A percentile compares a stretch with the other conserved stretches of the same genome.
These are phyloP conservation scores for Pueraria montana DNA, from an alignment of 306 rosid species.

Conservation along the genomic window DNA sequence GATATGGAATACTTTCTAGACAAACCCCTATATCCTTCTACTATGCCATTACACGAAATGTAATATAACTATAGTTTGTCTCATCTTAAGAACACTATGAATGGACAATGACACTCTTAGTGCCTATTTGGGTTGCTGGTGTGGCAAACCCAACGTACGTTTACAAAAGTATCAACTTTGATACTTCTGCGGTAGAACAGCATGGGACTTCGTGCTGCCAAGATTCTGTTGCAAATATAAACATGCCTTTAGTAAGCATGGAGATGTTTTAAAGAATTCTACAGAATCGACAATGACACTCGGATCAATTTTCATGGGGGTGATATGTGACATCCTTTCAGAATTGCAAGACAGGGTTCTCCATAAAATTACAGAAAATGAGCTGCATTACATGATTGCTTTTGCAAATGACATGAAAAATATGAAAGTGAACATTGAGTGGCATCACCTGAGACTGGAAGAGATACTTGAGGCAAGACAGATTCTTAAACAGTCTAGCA, in stretches of 20 bases:
- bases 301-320: slow-evolving; percentile 6
- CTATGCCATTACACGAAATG: too few relatives aligned
- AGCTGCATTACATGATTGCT: not conserved
- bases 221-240: too few relatives aligned
- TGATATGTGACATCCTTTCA: slow-evolving; percentile 18
- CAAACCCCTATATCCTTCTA: too few relatives aligned
- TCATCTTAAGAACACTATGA: too few relatives aligned
- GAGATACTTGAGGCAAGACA: slow-evolving; percentile 34
- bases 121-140: too few relatives aligned
- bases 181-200: too few relatives aligned
- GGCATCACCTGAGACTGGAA: slow-evolving; percentile 32
- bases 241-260: not conserved
- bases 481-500: not conserved
- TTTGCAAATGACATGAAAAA: not conserved
- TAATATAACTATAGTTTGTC: too few relatives aligned
- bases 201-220: too few relatives aligned
- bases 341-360: not conserved
- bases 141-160: too few relatives aligned
- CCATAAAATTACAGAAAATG: not conserved
- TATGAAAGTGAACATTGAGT: not conserved
- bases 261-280: slow-evolving; percentile 37
- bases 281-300: not conserved
- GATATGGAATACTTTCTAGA: too few relatives aligned
- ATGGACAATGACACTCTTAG: too few relatives aligned
- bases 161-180: too few relatives aligned